A percentile compares a stretch with the other conserved stretches of the same genome.
These are phyloP conservation scores for Aureobasidium subglaciale DNA, from an alignment of 2,329 filamentous ascomycete genomes.

Conservation along the genomic window DNA sequence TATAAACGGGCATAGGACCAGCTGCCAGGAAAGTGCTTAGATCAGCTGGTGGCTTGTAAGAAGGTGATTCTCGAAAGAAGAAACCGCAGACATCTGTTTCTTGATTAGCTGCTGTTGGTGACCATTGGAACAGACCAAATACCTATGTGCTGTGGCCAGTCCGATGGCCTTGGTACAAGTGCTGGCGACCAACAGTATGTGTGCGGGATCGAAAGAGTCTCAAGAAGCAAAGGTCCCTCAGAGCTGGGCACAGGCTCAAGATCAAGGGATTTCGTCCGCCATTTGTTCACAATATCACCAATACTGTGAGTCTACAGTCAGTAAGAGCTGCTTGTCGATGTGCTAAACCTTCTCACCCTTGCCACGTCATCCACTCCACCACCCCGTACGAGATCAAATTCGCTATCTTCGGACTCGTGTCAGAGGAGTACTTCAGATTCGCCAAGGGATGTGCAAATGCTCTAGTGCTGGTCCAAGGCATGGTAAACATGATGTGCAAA, in stretches of 20 bases:
- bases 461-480: slow-evolving; percentile 85
- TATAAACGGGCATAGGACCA: slow-evolving; percentile 69
- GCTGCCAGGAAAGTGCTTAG: slow-evolving; percentile 59
- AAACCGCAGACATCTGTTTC: slow-evolving; percentile 51
- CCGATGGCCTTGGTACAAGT: slow-evolving; percentile 68
- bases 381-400: slow-evolving; percentile 80
- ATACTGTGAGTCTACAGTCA: background rate
- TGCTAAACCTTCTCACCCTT: slow-evolving; percentile 51
- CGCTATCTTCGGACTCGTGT: slow-evolving; percentile 67
- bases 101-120: background rate
- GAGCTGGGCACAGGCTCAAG: slow-evolving; percentile 71
- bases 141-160: slow-evolving; percentile 66
- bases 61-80: slow-evolving; percentile 62
- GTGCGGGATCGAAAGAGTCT: slow-evolving; percentile 68
- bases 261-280: slow-evolving; percentile 57
- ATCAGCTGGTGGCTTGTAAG: slow-evolving; percentile 59
- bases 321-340: slow-evolving; percentile 28
- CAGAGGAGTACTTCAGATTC: slow-evolving; percentile 69
- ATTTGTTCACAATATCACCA: slow-evolving; percentile 80
- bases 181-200: slow-evolving; percentile 90
- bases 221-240: slow-evolving; percentile 73
- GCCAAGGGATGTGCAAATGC: slow-evolving; percentile 81
- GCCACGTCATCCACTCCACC: slow-evolving; percentile 89
- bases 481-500: slow-evolving; percentile 85
- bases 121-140: slow-evolving; percentile 20